phyloP scores from a whole-genome alignment of 2,329 filamentous ascomycete species.

The Stachybotrys echinatus region DNA sequence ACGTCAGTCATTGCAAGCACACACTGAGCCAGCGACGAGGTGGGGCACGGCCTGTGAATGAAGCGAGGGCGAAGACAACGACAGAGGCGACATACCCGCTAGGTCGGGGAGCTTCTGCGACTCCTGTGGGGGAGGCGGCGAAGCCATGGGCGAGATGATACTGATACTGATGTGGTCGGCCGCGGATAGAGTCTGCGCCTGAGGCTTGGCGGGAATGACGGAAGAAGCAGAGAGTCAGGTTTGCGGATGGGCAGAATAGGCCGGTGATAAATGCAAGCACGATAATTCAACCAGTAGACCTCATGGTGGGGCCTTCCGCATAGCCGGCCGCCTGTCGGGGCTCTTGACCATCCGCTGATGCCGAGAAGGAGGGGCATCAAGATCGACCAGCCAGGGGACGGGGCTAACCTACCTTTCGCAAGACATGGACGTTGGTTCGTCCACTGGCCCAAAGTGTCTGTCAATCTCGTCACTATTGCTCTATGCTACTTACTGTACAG shows the following conservation, averaged over 20 bases:
- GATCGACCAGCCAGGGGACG: not conserved
- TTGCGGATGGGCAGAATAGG: not conserved
- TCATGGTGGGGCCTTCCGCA: not conserved
- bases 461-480: not conserved
- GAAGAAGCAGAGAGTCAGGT: not conserved
- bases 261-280: not conserved
- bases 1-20: not conserved
- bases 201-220: constrained; percentile 5
- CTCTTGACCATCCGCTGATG: not conserved
- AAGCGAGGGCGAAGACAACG: not conserved
- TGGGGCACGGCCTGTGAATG: not conserved
- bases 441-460: no score
- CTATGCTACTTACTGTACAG: not conserved
- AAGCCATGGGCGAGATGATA: constrained; percentile 11
- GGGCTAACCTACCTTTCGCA: no score
- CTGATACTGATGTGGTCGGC: constrained; percentile 10
- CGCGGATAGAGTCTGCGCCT: constrained; percentile 1
- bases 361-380: not conserved
- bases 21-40: not conserved
- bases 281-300: not conserved
- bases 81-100: not conserved
- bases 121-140: constrained; percentile 5
- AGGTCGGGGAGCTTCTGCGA: not conserved
- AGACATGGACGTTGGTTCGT: no score
- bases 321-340: not conserved